Percentiles rank a stretch among this genome's conserved stretches.
phyloP scores from a whole-genome alignment of 2,329 filamentous ascomycete genomes.

The Aspergillus luchuensis region DNA sequence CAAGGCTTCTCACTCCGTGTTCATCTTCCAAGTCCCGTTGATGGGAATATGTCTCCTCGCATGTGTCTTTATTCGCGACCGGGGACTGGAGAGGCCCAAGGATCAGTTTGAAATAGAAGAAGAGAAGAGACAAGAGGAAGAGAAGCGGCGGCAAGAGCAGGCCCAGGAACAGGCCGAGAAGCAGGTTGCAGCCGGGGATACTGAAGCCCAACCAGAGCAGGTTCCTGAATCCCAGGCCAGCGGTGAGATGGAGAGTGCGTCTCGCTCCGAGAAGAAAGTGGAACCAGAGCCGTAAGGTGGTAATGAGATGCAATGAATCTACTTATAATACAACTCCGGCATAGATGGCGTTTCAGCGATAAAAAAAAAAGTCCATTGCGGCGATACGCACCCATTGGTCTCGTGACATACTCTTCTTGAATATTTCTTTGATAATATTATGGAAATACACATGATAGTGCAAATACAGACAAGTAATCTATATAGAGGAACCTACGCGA shows the following conservation, averaged over 20 bases:
- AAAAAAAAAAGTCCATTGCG: background rate
- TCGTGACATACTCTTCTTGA: background rate
- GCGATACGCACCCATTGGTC: background rate
- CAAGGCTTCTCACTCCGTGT: conserved; percentile 57
- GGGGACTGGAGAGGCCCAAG: conserved; percentile 46
- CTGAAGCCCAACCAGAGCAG: background rate
- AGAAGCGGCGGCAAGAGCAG: conserved; percentile 31
- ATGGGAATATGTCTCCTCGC: conserved; percentile 54
- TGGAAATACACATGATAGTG: too few species aligned
- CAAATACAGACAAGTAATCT: too few species aligned
- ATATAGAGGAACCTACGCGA: too few species aligned
- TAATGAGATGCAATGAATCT: background rate
- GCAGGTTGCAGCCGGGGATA: background rate
- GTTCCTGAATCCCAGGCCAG: background rate
- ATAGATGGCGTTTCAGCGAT: background rate
- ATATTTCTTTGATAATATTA: background rate
- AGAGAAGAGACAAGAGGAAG: conserved; percentile 19
- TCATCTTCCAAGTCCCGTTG: conserved; percentile 59
- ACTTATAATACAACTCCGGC: background rate
- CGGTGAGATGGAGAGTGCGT: background rate
- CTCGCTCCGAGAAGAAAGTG: background rate
- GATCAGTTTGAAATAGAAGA: conserved; percentile 31
- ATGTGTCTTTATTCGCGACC: conserved; percentile 56
- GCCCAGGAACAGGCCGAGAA: conserved; percentile 22
- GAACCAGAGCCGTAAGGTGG: background rate